These are phyloP conservation scores for Dissophora ornata DNA, from an alignment of 192 early-diverging fungal genomes.

Conservation along the genomic window DNA sequence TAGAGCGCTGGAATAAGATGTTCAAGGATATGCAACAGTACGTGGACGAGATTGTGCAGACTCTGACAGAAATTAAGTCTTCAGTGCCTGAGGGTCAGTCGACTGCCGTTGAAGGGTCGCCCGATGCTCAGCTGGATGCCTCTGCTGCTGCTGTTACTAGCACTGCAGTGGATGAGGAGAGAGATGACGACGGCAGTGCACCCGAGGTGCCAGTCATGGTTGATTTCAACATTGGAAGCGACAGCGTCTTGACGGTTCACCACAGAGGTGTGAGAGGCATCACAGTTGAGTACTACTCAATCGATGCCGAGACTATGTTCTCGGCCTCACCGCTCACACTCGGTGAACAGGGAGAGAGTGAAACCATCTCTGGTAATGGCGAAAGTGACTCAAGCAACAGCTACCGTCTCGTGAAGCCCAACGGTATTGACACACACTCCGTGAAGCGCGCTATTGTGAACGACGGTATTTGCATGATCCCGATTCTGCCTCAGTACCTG, in stretches of 20 bases:
- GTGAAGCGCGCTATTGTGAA: constrained; percentile 25
- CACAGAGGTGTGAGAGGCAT: constrained; percentile 53
- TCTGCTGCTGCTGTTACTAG: too few species aligned
- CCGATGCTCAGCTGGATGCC: too few species aligned
- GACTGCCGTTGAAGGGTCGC: too few species aligned
- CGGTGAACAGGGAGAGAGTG: constrained; percentile 55
- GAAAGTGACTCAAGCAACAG: constrained; percentile 21
- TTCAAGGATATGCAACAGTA: constrained; percentile 57
- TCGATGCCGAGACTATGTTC: constrained; percentile 64
- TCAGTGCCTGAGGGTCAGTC: too few species aligned
- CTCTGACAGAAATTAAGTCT: neutral
- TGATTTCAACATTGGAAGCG: constrained; percentile 55
- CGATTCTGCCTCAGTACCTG: constrained; percentile 35
- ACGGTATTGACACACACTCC: constrained; percentile 24
- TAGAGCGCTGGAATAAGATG: constrained; percentile 55
- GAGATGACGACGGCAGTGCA: constrained; percentile 10
- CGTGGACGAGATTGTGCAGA: constrained; percentile 43
- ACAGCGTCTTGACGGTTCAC: constrained; percentile 38
- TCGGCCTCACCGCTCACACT: constrained; percentile 59
- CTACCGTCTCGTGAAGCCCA: constrained; percentile 45
- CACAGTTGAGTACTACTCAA: constrained; percentile 57
- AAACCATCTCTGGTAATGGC: constrained; percentile 6
- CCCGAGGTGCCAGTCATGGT: constrained; percentile 47
- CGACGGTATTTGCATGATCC: constrained; percentile 34
- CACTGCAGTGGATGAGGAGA: neutral